Conservation (phyloP, 2,329 filamentous ascomycete species). For the Monilinia aucupariae region DNA sequence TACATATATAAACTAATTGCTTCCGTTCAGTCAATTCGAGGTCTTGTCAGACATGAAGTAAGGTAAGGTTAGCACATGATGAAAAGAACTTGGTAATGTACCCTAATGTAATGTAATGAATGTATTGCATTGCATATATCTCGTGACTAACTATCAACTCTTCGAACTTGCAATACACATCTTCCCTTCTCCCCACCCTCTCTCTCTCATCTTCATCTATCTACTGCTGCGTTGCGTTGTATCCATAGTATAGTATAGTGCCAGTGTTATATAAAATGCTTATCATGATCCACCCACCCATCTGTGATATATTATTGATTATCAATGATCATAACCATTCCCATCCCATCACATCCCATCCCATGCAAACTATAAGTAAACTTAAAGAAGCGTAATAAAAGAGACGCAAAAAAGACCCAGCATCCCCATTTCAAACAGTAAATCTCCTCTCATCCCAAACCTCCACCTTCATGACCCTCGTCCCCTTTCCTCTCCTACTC, state of each 20-base stretch:
- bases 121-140: background rate
- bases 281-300: background rate
- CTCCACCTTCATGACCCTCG: background rate
- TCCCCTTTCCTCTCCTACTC: background rate
- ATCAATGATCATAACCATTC: background rate
- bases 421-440: background rate
- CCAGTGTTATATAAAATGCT: background rate
- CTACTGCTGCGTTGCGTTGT: background rate
- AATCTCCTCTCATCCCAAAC: constrained; percentile 4
- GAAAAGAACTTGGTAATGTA: too few species aligned
- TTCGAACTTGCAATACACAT: constrained; percentile 9
- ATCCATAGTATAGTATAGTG: background rate
- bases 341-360: background rate
- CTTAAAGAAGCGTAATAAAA: background rate
- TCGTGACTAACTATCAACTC: constrained; percentile 1
- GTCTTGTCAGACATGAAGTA: background rate
- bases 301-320: background rate
- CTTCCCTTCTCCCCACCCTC: background rate
- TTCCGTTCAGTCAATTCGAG: background rate
- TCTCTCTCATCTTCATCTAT: background rate
- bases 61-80: too few species aligned
- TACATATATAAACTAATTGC: too few species aligned
- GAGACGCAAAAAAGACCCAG: background rate
- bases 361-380: background rate
- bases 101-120: too few species aligned